Evolutionary conservation across 1,284 basidiomycete species (phyloP).

Genomic region (Leccinum pachyderme): DNA sequence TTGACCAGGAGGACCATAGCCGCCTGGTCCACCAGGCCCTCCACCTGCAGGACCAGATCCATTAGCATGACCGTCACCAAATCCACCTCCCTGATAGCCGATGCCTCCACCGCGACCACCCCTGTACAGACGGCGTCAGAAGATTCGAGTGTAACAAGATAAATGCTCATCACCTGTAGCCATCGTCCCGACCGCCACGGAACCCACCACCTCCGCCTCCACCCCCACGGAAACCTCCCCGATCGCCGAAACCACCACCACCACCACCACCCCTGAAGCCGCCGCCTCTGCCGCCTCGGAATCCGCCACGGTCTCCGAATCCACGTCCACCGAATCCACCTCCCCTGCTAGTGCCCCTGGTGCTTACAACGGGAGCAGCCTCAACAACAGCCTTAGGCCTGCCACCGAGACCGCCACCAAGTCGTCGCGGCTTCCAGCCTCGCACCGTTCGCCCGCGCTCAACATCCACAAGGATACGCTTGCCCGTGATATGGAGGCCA

Average conservation of each 20-base stretch:
- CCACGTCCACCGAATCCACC: slow-evolving; percentile 47
- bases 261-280: slow-evolving; percentile 39
- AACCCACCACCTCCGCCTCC: not conserved
- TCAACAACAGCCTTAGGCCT: slow-evolving; percentile 82
- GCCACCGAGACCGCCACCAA: slow-evolving; percentile 95
- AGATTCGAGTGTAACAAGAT: slow-evolving; percentile 19
- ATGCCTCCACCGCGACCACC: slow-evolving; percentile 72
- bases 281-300: slow-evolving; percentile 42
- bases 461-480: slow-evolving; percentile 94
- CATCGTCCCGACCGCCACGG: slow-evolving; percentile 37
- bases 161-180: slow-evolving; percentile 48
- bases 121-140: slow-evolving; percentile 35
- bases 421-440: slow-evolving; percentile 95
- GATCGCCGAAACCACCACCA: slow-evolving; percentile 34
- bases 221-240: slow-evolving; percentile 39
- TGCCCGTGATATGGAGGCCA: slow-evolving; percentile 92
- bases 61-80: slow-evolving; percentile 53
- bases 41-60: slow-evolving; percentile 51
- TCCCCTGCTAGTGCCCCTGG: slow-evolving; percentile 25
- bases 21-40: slow-evolving; percentile 46
- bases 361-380: slow-evolving; percentile 38
- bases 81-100: slow-evolving; percentile 65
- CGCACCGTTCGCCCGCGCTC: slow-evolving; percentile 97
- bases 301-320: slow-evolving; percentile 44
- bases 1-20: slow-evolving; percentile 44